phyloP scores from a whole-genome alignment of 352 stramenopile species.

The Aphanomyces euteiches region DNA sequence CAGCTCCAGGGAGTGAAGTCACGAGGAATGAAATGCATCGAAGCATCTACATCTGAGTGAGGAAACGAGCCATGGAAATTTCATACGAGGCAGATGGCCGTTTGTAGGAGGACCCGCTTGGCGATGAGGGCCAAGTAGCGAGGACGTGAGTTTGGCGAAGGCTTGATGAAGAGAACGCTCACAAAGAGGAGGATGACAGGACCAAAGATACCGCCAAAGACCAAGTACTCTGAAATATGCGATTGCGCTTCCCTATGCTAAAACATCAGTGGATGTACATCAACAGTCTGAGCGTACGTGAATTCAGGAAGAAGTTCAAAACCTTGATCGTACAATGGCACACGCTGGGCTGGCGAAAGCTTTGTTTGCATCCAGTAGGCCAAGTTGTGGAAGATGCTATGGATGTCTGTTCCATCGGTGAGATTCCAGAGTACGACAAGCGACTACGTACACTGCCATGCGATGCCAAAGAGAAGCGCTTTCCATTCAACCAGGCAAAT shows the following conservation, averaged over 20 bases:
- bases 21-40: conserved; percentile 78
- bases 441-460: conserved; percentile 25
- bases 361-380: conserved; percentile 83
- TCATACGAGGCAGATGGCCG: conserved; percentile 58
- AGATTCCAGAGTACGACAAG: background rate
- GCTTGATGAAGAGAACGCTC: conserved; percentile 58
- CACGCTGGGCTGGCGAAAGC: conserved; percentile 62
- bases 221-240: conserved; percentile 65
- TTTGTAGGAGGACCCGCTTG: conserved; percentile 75
- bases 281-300: conserved; percentile 32
- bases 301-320: conserved; percentile 72
- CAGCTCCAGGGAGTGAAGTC: conserved; percentile 62
- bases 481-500: conserved; percentile 21
- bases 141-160: conserved; percentile 47
- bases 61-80: background rate
- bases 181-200: conserved; percentile 65
- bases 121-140: conserved; percentile 76
- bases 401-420: conserved; percentile 44
- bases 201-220: conserved; percentile 69
- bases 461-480: conserved; percentile 4
- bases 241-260: conserved; percentile 37
- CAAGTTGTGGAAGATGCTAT: conserved; percentile 81
- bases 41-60: conserved; percentile 36
- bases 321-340: conserved; percentile 70
- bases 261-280: no score